Evolutionary conservation across 1,284 basidiomycete genomes (phyloP), one percentile per base, ranked within the genome.

Genomic region (Austroboletus novae-zelandiae): DNA sequence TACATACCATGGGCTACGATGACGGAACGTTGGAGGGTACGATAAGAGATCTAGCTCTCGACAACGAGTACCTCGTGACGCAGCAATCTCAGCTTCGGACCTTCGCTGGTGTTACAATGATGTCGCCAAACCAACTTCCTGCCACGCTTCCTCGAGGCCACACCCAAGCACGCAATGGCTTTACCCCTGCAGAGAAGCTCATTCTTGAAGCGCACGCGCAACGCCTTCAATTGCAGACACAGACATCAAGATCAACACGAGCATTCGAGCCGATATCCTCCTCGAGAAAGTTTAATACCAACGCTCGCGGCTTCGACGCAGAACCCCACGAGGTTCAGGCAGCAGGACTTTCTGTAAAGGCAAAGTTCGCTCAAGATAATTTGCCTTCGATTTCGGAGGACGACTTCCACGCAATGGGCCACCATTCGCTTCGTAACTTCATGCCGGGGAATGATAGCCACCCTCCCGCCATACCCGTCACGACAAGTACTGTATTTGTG

Each of bases 131-230:
- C 15, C 36, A 45, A 36, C 43, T 48, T n/a, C 45, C 61, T 20
- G 39, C 42, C 4, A 27, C 46, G 13, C 23, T 51, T 8, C 48
- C 58, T 43, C 67, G 70, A 36, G 62, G 68, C 51, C 44, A 69
- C 35, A 30, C 60, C 17, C 74, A 73, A 45, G 73, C 76, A n/a
- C 64, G 67, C 29, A 76, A 77, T 17, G 86, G 85, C 1, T 87
- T 82, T 56, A 88, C 86, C 0, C 73, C 81, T 2, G 72, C 83
- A 0, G 83, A 87, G 60, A 83, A 84, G 61, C 76, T 80, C 54
- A 79, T 88, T 44, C 74, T 88, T 56, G 81, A 81, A 53, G 77
- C 78, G 4, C 81, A 85, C 59, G 69, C 74, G 18, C 66, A 65
- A 43, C 58, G 57, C 25, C 55, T 60, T 27, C 59, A 57, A 29